Evolutionary conservation across 2,329 filamentous ascomycete species (phyloP).

Genomic region (Plenodomus tracheiphilus): DNA sequence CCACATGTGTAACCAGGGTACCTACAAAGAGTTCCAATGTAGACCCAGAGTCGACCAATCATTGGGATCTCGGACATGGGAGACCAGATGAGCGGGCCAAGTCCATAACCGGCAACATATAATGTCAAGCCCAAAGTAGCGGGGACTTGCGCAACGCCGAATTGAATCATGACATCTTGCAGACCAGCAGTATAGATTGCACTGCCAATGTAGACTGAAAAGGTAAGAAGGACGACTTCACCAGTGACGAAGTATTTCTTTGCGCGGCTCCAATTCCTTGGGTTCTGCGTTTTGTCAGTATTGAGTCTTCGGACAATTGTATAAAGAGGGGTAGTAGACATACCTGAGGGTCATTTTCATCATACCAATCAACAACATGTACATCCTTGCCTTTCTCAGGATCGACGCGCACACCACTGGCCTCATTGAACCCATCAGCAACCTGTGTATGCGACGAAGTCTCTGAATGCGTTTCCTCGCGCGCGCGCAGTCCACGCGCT

Average conservation of each 20-base stretch:
- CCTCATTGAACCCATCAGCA: conserved; percentile 28
- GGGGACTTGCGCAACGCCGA: conserved; percentile 55
- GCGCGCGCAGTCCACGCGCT: conserved; percentile 11
- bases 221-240: conserved; percentile 53
- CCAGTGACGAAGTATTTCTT: conserved; percentile 53
- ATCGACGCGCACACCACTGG: conserved; percentile 51
- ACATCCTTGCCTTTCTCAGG: conserved; percentile 57
- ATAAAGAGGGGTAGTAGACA: neutral
- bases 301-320: neutral
- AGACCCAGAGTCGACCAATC: conserved; percentile 49
- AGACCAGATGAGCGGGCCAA: conserved; percentile 42
- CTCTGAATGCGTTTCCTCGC: conserved; percentile 11
- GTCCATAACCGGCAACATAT: conserved; percentile 35
- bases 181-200: conserved; percentile 54
- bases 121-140: conserved; percentile 51
- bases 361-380: conserved; percentile 57
- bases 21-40: conserved; percentile 24
- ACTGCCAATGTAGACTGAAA: conserved; percentile 58
- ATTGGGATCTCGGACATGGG: conserved; percentile 54
- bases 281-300: conserved; percentile 39
- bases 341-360: conserved; percentile 50
- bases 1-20: neutral
- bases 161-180: conserved; percentile 54
- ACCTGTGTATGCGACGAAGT: conserved; percentile 19
- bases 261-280: conserved; percentile 50